Conservation (phyloP, 306 rosid species). For the Arachis hypogaea region DNA sequence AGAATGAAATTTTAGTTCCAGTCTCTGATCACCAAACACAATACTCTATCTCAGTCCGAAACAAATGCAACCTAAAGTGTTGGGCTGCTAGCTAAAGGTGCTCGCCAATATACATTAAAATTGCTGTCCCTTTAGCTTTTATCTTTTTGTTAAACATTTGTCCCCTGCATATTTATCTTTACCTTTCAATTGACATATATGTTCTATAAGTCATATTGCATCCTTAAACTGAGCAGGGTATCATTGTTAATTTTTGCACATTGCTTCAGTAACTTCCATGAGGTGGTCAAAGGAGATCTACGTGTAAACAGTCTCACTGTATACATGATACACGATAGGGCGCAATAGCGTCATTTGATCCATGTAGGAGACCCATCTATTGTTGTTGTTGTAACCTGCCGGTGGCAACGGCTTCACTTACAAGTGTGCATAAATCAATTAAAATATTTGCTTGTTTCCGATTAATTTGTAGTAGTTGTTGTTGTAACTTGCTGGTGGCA, state of each 20-base stretch:
- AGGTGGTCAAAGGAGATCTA: too few species aligned
- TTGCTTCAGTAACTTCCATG: neutral
- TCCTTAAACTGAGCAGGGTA: constrained; percentile 22
- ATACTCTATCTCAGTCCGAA: too few species aligned
- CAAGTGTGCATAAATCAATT: constrained; percentile 7
- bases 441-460: constrained; percentile 17
- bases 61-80: too few species aligned
- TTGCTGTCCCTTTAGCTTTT: neutral
- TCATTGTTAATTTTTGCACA: constrained; percentile 12
- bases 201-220: constrained; percentile 23
- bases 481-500: neutral
- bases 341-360: constrained; percentile 2
- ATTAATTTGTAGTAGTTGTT: constrained; percentile 7
- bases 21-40: too few species aligned
- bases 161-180: neutral
- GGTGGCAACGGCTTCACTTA: constrained; percentile 15
- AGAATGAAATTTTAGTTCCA: too few species aligned
- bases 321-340: too few species aligned
- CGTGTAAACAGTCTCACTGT: too few species aligned
- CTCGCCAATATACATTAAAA: too few species aligned
- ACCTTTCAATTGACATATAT: neutral
- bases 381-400: neutral
- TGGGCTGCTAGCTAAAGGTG: too few species aligned
- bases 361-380: neutral
- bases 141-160: constrained; percentile 18